Evolutionary conservation across 805 yeast genomes (phyloP).

Genomic region (Pichia kluyveri): DNA sequence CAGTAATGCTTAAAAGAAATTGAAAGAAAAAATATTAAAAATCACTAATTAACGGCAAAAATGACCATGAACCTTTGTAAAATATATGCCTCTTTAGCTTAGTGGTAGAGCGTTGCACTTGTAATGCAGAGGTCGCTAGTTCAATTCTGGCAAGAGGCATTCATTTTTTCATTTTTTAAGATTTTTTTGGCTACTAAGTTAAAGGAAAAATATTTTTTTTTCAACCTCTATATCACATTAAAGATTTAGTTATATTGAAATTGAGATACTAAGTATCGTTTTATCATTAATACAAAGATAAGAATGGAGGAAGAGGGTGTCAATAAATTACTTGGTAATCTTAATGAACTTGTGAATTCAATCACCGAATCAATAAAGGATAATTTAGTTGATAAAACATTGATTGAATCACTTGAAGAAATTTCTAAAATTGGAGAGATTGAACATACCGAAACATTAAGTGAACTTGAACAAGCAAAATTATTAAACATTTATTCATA

Average conservation of each 20-base stretch:
- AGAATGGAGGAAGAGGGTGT: constrained; percentile 9
- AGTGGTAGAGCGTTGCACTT: constrained; percentile 99
- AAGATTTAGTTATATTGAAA: too few species aligned
- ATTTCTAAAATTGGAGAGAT: constrained; percentile 5
- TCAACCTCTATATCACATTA: too few species aligned
- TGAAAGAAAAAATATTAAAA: too few species aligned
- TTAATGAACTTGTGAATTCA: background rate
- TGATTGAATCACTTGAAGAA: constrained; percentile 10
- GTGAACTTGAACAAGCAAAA: constrained; percentile 24
- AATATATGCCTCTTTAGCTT: constrained; percentile 79
- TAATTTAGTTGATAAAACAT: constrained; percentile 5
- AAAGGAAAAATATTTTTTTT: background rate
- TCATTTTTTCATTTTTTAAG: too few species aligned
- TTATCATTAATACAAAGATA: background rate
- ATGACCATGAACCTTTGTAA: background rate
- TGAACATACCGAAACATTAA: constrained; percentile 3
- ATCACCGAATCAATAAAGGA: background rate
- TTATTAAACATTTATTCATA: constrained; percentile 35
- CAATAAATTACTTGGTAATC: constrained; percentile 4
- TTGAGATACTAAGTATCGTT: background rate
- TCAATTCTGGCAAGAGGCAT: constrained; percentile 83
- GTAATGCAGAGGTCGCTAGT: constrained; percentile 98
- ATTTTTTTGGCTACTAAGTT: too few species aligned
- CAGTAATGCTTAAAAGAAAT: too few species aligned
- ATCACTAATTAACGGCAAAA: background rate